Evolutionary conservation across 2,329 filamentous ascomycete genomes (phyloP), one percentile per base, ranked within the genome.

Genomic region (Aspergillus neotritici): DNA sequence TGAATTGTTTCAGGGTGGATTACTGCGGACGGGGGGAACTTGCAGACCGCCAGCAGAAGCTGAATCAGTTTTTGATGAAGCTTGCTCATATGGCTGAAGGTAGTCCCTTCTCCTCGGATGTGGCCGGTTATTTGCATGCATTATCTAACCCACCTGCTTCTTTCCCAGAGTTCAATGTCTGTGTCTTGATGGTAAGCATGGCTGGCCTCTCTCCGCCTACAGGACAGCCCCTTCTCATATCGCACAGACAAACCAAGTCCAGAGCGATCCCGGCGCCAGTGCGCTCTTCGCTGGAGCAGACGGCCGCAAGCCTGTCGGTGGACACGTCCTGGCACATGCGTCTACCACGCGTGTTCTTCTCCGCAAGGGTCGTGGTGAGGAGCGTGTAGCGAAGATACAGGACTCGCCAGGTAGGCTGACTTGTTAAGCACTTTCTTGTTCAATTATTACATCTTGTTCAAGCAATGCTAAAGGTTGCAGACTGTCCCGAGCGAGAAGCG

Each of bases 251-350:
- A 86, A 85, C 51, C 82, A 86, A 65, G 82, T 86, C 30, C 82
- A 84, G 65, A 83, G 79, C 45, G 82, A 85, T 53, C 82, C 82
- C 11, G 82, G 82, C 48, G 82, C 82, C 9, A 84, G 74, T 60
- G 78, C 82, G 35, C 69, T 85, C 9, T 85, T 85, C 57, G 78
- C 80, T 39, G 76, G 80, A 50, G 80, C 79, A 43, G 82, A 85
- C 66, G 82, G 82, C 35, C 74, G 81, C 36, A 84, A 84, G 60
- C 80, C 81, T 37, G 76, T 81, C 37, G 79, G 80, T 48, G 82
- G 82, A 12, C 82, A 86, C 64, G 77, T 85, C 43, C 76, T 86
- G 25, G 82, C 82, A 31, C 82, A 86, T 62, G 82, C 82, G 40
- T 84, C 80, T 40, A 77, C 81, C 2, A 85, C 82, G 31, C 73